A percentile compares a stretch with the other conserved stretches of the same genome.
These are phyloP conservation scores for Entomortierella chlamydospora DNA, from an alignment of 192 early-diverging fungal genomes.

Conservation along the genomic window DNA sequence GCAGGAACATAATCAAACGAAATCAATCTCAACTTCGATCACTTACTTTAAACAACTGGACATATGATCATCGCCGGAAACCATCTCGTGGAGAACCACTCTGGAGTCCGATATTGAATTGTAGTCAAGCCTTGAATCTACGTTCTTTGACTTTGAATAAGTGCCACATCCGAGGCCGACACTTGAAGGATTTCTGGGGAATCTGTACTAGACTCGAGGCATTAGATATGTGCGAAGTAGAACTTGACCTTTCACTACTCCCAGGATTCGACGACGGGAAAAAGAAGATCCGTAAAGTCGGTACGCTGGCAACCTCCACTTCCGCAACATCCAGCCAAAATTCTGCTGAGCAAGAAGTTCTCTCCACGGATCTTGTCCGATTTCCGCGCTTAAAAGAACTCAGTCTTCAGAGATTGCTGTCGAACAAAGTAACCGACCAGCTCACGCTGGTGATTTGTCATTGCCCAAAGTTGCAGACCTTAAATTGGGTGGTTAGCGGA, in stretches of 20 bases:
- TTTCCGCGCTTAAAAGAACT: background rate
- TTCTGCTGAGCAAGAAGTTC: too few species aligned
- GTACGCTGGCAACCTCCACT: background rate
- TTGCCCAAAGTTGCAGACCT: background rate
- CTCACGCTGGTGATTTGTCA: background rate
- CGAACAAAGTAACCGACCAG: too few species aligned
- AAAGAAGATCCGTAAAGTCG: background rate
- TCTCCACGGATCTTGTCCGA: background rate
- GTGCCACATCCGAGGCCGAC: slow-evolving; percentile 10
- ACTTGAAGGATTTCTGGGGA: slow-evolving; percentile 17
- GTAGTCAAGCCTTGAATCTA: background rate
- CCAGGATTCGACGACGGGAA: background rate
- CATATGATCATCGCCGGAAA: background rate
- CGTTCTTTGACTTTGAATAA: slow-evolving; percentile 5
- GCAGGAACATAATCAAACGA: slow-evolving; percentile 5
- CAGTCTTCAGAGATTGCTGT: background rate
- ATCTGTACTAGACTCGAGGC: slow-evolving; percentile 10
- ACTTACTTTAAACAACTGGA: background rate
- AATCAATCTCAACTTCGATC: slow-evolving; percentile 7
- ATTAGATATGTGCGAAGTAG: background rate
- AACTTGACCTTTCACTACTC: background rate
- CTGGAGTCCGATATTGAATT: slow-evolving; percentile 19
- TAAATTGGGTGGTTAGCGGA: background rate
- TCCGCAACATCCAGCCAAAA: too few species aligned
- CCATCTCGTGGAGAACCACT: background rate